Evolutionary conservation across 257 asterid species (phyloP), one percentile per base, ranked within the genome.

Genomic region (Thymus mandschuricus): DNA sequence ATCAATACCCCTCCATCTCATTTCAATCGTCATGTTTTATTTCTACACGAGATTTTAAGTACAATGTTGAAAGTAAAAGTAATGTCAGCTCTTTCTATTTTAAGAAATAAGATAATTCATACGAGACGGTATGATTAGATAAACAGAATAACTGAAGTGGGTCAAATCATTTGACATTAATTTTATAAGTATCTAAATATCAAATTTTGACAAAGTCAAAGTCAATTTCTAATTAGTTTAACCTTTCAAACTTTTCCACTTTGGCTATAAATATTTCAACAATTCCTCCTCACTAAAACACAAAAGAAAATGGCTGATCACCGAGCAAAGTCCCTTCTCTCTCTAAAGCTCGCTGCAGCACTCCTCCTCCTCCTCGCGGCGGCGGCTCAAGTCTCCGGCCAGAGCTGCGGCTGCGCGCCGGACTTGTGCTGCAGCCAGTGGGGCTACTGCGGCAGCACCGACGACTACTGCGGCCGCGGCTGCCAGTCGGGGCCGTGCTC

Each of bases 401-500:
- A 73, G 13, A 73, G 57, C 62, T 73, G 78, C 66, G 67, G 67
- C 35, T 73, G 78, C 28, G 44, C 67, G 10, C 0, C 52, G 27
- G 13, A 21, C 68, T 1, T 64, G 35, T 73, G 78, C 60, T 73
- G 78, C 72, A 65, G 78, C 72, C 60, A 13, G 38, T 73, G 51
- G 68, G 78, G 78, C 52, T 73, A 31, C 50, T 73, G 78, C 45
- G 78, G 67, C 45, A 7, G 4, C 12, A 49, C 33, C 13, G 11
- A 11, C 3, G 67, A 59, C 21, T 64, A 65, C 68, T 73, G 78
- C 49, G 78, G 78, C 15, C 10, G 15, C 5, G 79, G 79, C 21
- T 74, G 79, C 54, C 78, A 41, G 35, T 38, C 69, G 40, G 74
- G 79, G 3, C 79, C 79, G 8, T 74, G 79, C 74, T 6, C 0